Evolutionary conservation across 768 basidiomycete species (phyloP).

Genomic region (Lactarius indigo): DNA sequence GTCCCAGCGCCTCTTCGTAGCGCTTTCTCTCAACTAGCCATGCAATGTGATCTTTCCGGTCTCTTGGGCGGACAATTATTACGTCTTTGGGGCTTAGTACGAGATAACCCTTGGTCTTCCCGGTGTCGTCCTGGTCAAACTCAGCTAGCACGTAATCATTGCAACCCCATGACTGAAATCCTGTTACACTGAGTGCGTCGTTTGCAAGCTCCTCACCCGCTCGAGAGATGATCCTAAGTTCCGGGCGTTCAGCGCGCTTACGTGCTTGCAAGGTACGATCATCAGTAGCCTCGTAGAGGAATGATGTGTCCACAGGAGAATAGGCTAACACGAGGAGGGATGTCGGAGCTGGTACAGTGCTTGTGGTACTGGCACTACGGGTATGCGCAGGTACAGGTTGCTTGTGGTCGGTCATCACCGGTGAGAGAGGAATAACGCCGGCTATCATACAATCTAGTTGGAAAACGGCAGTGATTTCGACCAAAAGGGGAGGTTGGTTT

Average conservation of each 20-base stretch:
- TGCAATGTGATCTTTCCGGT: conserved; percentile 82
- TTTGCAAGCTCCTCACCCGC: conserved; percentile 83
- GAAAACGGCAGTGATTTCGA: conserved; percentile 89
- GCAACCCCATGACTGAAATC: conserved; percentile 83
- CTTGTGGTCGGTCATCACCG: conserved; percentile 29
- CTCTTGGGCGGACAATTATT: conserved; percentile 82
- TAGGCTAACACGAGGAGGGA: conserved; percentile 89
- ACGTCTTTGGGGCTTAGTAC: conserved; percentile 86
- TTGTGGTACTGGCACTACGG: conserved; percentile 27
- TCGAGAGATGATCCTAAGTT: conserved; percentile 86
- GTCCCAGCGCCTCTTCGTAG: conserved; percentile 87
- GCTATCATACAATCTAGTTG: conserved; percentile 95
- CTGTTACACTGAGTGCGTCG: conserved; percentile 75
- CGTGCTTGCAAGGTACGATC: conserved; percentile 74
- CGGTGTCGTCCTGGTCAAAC: conserved; percentile 30
- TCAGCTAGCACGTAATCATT: conserved; percentile 84
- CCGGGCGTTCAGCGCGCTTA: conserved; percentile 86
- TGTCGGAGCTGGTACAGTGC: conserved; percentile 40
- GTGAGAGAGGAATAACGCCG: conserved; percentile 78
- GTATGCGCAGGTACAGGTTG: conserved; percentile 7
- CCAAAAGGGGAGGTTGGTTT: conserved; percentile 57
- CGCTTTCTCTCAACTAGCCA: conserved; percentile 86
- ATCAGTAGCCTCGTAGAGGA: conserved; percentile 62
- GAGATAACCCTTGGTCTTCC: conserved; percentile 57
- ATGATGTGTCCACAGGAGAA: conserved; percentile 70